Evolutionary conservation across 2,329 filamentous ascomycete species (phyloP).

Genomic region (Rhynchosporium graminicola): DNA sequence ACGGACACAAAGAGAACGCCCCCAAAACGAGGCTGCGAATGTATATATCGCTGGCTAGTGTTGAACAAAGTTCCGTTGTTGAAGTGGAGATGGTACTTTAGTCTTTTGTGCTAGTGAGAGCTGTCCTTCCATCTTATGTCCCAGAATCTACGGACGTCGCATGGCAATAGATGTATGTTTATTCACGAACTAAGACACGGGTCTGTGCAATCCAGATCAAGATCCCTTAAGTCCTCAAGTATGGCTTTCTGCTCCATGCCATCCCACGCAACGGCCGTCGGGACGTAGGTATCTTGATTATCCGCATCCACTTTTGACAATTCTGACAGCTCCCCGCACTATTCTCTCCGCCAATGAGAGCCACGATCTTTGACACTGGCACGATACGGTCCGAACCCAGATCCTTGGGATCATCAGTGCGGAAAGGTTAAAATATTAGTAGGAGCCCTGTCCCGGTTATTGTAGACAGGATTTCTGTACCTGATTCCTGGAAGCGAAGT

Average conservation of each 20-base stretch:
- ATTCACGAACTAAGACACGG: background rate
- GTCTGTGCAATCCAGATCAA: background rate
- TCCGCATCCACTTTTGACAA: background rate
- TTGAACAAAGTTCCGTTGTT: background rate
- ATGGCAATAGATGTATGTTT: no score
- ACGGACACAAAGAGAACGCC: background rate
- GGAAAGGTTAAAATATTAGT: no score
- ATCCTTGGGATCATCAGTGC: background rate
- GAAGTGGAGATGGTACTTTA: slow-evolving; percentile 6
- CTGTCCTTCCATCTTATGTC: background rate
- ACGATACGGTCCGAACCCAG: slow-evolving; percentile 1
- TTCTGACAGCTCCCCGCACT: slow-evolving; percentile 13
- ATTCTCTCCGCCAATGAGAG: slow-evolving; percentile 4
- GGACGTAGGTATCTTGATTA: background rate
- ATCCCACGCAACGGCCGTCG: background rate
- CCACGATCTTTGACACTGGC: background rate
- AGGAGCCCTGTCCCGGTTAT: no score
- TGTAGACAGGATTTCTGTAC: no score
- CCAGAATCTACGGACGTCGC: slow-evolving; percentile 1
- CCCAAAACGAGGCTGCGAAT: background rate
- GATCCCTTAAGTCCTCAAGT: slow-evolving; percentile 14
- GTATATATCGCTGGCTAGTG: background rate
- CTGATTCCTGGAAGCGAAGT: no score
- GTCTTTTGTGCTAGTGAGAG: background rate
- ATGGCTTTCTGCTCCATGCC: background rate